Evolutionary conservation across 192 early-diverging fungal species (phyloP).

Genomic region (Linnemannia zychae): DNA sequence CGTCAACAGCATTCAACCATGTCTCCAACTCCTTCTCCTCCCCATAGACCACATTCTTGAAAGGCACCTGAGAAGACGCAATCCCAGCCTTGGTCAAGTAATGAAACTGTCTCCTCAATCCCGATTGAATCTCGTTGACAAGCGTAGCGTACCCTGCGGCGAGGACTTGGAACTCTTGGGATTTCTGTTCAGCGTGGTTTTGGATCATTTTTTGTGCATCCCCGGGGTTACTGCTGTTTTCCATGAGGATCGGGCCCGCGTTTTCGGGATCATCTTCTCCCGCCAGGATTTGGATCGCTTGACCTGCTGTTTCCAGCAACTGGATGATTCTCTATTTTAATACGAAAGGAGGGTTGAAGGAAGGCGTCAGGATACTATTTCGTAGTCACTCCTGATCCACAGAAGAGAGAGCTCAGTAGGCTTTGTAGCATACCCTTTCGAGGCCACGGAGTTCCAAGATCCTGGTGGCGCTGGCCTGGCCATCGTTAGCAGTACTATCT

Average conservation of each 20-base stretch:
- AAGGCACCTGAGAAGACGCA: slow-evolving; percentile 54
- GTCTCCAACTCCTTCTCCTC: slow-evolving; percentile 61
- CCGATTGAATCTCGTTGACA: slow-evolving; percentile 57
- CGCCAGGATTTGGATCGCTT: slow-evolving; percentile 54
- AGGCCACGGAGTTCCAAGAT: slow-evolving; percentile 49
- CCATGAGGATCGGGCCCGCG: not conserved
- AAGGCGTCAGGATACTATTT: not conserved
- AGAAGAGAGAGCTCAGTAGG: not conserved
- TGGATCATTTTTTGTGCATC: slow-evolving; percentile 26
- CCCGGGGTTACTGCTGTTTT: not conserved
- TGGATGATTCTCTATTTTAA: slow-evolving; percentile 58
- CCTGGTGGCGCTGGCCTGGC: slow-evolving; percentile 35
- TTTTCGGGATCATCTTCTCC: slow-evolving; percentile 45
- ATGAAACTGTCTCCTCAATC: slow-evolving; percentile 54
- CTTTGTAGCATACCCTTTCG: slow-evolving; percentile 30
- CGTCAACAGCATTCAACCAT: slow-evolving; percentile 59
- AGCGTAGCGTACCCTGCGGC: slow-evolving; percentile 34
- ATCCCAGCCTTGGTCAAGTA: slow-evolving; percentile 57
- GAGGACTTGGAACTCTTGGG: slow-evolving; percentile 43
- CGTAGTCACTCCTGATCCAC: too few relatives aligned
- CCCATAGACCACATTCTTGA: slow-evolving; percentile 57
- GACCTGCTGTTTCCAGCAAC: slow-evolving; percentile 50
- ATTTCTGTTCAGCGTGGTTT: slow-evolving; percentile 27
- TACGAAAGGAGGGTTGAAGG: not conserved
- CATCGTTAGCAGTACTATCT: not conserved